Evolutionary conservation across 495 filamentous ascomycete genomes (phyloP), one percentile per base, ranked within the genome.

Genomic region (Copromyces sp.): DNA sequence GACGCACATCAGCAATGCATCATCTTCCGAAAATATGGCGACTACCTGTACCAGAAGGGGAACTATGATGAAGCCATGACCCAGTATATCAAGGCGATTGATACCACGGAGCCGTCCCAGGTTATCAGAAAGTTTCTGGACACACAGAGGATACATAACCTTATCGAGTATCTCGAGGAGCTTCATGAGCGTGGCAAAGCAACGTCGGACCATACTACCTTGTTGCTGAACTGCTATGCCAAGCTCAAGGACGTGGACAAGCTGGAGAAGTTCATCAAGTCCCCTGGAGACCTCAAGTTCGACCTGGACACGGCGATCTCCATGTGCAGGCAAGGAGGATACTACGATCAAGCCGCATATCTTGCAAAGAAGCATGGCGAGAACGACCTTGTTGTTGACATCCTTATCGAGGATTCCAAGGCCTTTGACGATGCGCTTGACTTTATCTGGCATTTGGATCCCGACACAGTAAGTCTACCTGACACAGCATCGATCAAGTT

Each of bases 271-370:
- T 99, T 99, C 75, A 99, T 99, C 80, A 96, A 96, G 78, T 94
- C 94, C 59, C 93, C 94, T 3, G 94, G 93, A 2, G 95, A 98
- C 77, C 87, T 97, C 41, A 98, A 95, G 75, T 98, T 99, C 80
- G 95, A 99, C 81, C 84, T 98, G 9, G 95, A 98, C 73, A 99
- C 96, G 8, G 96, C 96, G 3, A 99, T 98, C 69, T 89, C 91
- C 5, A 98, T 99, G 95, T 99, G 95, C 76, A 89, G 96, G 20
- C 95, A 99, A 82, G 96, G 94, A 32, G 94, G 96, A n/a, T 99
- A 99, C 80, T 95, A 90, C 78, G 93, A 97, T 74, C 95, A 99
- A 82, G 95, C 95, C 9, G 96, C 95, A 3, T 98, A 95, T 78
- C 87, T 99, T 68, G 95, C 95, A 12, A 93, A 93, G 71, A 96